A percentile compares a stretch with the other conserved stretches of the same genome.
Conservation (phyloP, 345 rosid genomes). For the Ceriops zippeliana region DNA sequence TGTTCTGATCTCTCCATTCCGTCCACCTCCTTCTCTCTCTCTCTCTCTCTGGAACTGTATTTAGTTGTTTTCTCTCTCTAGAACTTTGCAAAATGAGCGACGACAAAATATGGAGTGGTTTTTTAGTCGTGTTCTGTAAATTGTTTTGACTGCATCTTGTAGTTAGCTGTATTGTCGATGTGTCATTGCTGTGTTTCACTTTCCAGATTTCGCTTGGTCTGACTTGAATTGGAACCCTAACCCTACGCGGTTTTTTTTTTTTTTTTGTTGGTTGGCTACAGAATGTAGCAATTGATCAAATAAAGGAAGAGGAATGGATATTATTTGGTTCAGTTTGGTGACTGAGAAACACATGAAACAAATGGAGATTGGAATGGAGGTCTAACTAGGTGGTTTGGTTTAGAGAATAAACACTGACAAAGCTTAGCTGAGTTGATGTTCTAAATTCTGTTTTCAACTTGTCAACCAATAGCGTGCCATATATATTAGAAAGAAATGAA, state of each 20-base stretch:
- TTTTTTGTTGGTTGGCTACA: background rate
- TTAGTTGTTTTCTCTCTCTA: background rate
- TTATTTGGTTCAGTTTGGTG: constrained; percentile 1
- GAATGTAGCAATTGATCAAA: background rate
- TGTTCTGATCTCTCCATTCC: constrained; percentile 43
- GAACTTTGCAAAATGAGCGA: no score
- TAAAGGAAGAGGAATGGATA: background rate
- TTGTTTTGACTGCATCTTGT: background rate
- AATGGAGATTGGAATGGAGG: no score
- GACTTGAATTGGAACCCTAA: constrained; percentile 15
- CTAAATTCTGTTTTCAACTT: background rate
- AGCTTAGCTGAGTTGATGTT: background rate
- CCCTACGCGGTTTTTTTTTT: background rate
- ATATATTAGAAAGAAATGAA: no score
- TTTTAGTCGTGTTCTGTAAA: no score
- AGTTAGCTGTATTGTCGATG: background rate
- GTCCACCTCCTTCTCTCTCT: background rate
- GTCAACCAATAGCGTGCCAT: background rate
- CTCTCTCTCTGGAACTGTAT: constrained; percentile 26
- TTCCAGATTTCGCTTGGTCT: background rate
- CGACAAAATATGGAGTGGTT: no score
- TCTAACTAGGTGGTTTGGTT: no score
- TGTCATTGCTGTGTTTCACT: background rate
- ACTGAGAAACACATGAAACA: constrained; percentile 1
- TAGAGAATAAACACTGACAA: no score